Base-by-base conservation (phyloP, 1,284 basidiomycete species). In the Macrocystidia cucumis region DNA sequence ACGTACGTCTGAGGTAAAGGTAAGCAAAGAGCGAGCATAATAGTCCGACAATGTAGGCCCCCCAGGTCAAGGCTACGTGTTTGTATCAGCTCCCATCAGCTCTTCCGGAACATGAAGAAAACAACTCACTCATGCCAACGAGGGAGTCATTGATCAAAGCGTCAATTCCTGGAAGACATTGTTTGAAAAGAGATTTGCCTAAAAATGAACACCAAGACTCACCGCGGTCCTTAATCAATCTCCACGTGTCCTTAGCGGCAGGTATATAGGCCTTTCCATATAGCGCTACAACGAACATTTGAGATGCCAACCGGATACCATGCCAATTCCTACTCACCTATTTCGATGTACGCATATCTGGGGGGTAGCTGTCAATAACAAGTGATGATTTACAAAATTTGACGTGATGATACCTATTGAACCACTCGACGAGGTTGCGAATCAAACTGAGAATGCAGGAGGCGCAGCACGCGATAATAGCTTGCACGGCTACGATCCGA, bases 201-300 rank as follows among this genome's bases (percentile, higher is more conserved):
- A 5, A 34, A 29, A 25, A 16, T 13, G 9, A 19, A 20, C 33
- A 34, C 51, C 11, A 25, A 6, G 5, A 19, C 32, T 22, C 51
- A 64, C 82, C 91, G 39, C 88, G 74, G 50, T 92, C 84, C 49
- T 76, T 79, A 63, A 93, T 78, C 36, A 92, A 55, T n/a, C 72
- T 68, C 88, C 88, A 95, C 0, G 91, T 91, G 54, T 91, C 88
- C 57, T 87, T 91, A 3, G 91, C 88, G n/a, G 91, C 91, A 11
- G 65, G 54, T 35, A 91, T 72, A 50, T 93, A 95, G 1, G 78
- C 62, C 60, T 95, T 93, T 16, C 91, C 91, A 55, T 91, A 93
- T 2, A 93, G 64, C 0, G 87, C 83, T 78, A 45, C n/a, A n/a
- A 29, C 32, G 18, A 22, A 39, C 11, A 19, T 13, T 33, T 24